phyloP scores from a whole-genome alignment of 768 basidiomycete species.

The Xerocomellus intermedius region DNA sequence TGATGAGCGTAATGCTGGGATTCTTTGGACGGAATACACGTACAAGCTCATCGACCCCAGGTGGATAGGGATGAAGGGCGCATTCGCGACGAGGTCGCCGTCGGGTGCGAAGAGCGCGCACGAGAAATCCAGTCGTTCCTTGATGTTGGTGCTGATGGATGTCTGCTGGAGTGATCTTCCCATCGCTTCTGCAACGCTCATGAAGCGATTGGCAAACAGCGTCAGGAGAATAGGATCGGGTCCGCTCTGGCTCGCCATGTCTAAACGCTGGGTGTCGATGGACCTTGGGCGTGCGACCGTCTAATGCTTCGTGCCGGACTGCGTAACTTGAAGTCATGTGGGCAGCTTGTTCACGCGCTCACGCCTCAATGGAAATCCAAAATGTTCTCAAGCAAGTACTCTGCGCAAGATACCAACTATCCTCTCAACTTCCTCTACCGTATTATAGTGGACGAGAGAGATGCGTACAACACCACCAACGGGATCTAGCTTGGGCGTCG shows the following conservation, averaged over 20 bases:
- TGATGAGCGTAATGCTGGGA: neutral
- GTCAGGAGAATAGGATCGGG: slow-evolving; percentile 88
- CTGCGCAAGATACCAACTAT: slow-evolving; percentile 58
- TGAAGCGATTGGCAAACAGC: slow-evolving; percentile 94
- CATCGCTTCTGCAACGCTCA: slow-evolving; percentile 98
- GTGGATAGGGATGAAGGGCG: slow-evolving; percentile 87
- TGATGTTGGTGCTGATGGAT: slow-evolving; percentile 90
- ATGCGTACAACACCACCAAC: slow-evolving; percentile 72
- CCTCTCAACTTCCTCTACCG: slow-evolving; percentile 61
- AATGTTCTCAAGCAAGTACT: slow-evolving; percentile 34
- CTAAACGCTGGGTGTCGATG: neutral
- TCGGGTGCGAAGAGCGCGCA: slow-evolving; percentile 96
- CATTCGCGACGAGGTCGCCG: slow-evolving; percentile 92
- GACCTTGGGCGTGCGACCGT: too few relatives aligned
- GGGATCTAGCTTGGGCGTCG: slow-evolving; percentile 55
- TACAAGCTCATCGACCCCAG: slow-evolving; percentile 90
- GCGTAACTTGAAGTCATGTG: too few relatives aligned
- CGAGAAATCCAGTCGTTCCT: slow-evolving; percentile 92
- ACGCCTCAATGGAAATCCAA: neutral
- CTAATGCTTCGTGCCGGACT: too few relatives aligned
- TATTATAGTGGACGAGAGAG: slow-evolving; percentile 80
- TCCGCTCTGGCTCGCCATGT: slow-evolving; percentile 30
- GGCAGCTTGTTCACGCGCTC: neutral
- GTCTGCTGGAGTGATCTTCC: slow-evolving; percentile 88
- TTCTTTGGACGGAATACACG: slow-evolving; percentile 31